Conservation (phyloP, 1,139 yeast species). For the Pichia sp. region DNA sequence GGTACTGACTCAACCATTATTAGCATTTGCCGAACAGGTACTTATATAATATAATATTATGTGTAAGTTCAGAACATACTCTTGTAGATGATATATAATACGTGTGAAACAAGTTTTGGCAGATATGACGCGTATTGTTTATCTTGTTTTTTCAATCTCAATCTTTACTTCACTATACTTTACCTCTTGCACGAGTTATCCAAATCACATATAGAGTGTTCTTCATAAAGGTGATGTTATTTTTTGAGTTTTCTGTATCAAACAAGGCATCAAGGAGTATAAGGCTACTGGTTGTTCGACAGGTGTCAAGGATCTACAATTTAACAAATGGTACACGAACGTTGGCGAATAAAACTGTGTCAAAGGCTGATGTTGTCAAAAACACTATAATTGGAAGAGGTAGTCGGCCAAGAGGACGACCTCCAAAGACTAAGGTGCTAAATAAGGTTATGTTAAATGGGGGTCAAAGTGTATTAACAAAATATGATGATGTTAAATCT, state of each 20-base stretch:
- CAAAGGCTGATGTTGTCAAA: not conserved
- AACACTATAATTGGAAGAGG: not conserved
- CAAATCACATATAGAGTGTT: too few relatives aligned
- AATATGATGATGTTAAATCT: constrained; percentile 5
- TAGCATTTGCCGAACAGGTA: too few relatives aligned
- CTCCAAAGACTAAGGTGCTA: not conserved
- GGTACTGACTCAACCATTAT: too few relatives aligned
- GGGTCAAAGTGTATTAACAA: constrained; percentile 2
- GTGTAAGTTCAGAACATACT: too few relatives aligned
- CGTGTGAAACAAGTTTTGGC: too few relatives aligned
- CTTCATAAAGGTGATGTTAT: constrained; percentile 5
- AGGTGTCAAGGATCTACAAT: constrained; percentile 3
- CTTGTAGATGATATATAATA: too few relatives aligned
- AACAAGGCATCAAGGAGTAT: not conserved
- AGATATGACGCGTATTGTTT: too few relatives aligned
- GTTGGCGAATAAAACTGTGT: not conserved
- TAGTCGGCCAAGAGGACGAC: constrained; percentile 13
- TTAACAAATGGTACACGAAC: constrained; percentile 3
- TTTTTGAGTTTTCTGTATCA: constrained; percentile 7
- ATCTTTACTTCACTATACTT: too few relatives aligned
- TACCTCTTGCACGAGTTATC: too few relatives aligned
- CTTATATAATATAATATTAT: too few relatives aligned
- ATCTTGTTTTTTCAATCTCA: too few relatives aligned
- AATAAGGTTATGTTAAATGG: not conserved
- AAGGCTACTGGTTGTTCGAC: constrained; percentile 3